These are phyloP conservation scores for Hortiboletus rubellus DNA, from an alignment of 1,284 basidiomycete species.

Conservation along the genomic window DNA sequence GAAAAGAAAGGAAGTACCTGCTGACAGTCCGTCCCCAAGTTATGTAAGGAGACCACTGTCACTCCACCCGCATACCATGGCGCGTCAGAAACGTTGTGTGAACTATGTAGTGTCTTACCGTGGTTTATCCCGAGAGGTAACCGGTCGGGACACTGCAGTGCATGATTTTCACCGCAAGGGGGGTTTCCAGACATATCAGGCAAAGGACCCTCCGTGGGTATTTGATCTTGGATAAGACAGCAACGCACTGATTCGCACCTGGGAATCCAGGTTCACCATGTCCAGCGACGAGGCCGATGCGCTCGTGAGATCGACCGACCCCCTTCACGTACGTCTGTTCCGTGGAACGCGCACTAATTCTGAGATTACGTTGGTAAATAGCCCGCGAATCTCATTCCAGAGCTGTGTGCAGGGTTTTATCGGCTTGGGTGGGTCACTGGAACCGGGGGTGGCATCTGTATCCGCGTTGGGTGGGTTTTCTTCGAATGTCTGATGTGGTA, in stretches of 20 bases:
- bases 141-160: no score
- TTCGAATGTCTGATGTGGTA: not conserved
- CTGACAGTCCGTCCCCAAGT: no score
- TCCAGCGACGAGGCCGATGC: constrained; percentile 20
- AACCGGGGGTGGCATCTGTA: constrained; percentile 67
- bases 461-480: constrained; percentile 61
- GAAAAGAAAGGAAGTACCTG: no score
- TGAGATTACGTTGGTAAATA: constrained; percentile 28
- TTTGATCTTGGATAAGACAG: not conserved
- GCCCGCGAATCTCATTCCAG: constrained; percentile 83
- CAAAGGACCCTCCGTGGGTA: not conserved
- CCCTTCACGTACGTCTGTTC: constrained; percentile 46
- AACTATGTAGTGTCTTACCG: no score
- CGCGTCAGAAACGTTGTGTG: no score
- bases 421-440: constrained; percentile 66
- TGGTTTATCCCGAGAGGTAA: no score
- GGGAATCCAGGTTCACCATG: constrained; percentile 11
- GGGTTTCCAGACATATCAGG: no score
- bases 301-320: constrained; percentile 40
- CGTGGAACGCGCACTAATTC: not conserved
- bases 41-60: no score
- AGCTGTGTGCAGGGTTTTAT: constrained; percentile 67
- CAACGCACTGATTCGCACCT: no score
- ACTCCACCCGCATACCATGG: no score
- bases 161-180: no score